Base-by-base conservation (phyloP, 1,284 basidiomycete genomes). In the Porogramme epimiltina region DNA sequence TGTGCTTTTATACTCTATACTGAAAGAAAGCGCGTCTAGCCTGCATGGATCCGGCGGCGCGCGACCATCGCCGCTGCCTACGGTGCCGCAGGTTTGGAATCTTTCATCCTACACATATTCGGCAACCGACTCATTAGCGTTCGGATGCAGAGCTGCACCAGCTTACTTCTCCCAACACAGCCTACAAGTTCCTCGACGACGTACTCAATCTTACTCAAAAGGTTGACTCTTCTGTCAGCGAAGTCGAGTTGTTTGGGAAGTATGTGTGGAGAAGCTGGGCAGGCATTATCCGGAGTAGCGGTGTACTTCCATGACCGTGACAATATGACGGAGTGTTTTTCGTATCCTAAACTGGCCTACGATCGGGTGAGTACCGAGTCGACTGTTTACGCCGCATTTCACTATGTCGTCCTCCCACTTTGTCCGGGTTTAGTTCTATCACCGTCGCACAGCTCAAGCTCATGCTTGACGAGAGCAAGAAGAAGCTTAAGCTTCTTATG, bases 211-310 rank as follows among this genome's bases (percentile, higher is more conserved):
- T 74, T 2, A 77, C 81, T 1, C 66, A 72, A 1, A 59, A 66
- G 1, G 58, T 81, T 0, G 75, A 80, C 43, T 66, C 67, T 1
- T 72, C 76, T 0, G 42, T 85, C 3, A 70, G 68, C 36, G 84
- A 89, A 53, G 70, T 75, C 0, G 68, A 66, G 8, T 49, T 80
- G 20, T 91, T 81, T 58, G 76, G 79, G 0, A 66, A 70, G 2
- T 90, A 87, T 57, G 65, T 90, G n/a, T 62, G 76, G 47, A 79
- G 79, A 52, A 89, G 87, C 62, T 89, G 85, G 81, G 73, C 69
- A 43, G 84, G 84, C 2, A 87, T 91, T 31, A 67, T 80, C 49
- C 85, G 77, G 62, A 89, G 87, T 59, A 77, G 74, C 44, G 84
- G 86, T 11, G 61, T 83, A 2, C 58, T 85, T 28, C 68, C 51